A percentile compares a stretch with the other conserved stretches of the same genome.
Evolutionary conservation across 257 asterid species (phyloP).

Genomic region (Phtheirospermum japonicum): DNA sequence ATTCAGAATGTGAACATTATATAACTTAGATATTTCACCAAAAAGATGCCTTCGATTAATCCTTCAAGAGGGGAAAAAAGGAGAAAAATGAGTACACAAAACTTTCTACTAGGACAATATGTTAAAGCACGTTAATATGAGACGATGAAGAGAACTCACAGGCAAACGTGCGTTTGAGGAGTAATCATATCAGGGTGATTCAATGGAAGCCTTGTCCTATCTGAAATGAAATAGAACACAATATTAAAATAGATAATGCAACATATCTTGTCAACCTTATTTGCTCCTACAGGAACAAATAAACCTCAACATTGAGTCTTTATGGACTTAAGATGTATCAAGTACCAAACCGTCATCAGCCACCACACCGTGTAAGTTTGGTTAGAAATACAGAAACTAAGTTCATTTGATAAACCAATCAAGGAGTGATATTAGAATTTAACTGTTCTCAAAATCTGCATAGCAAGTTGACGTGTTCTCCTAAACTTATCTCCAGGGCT

Average conservation of each 20-base stretch:
- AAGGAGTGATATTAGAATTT: not conserved
- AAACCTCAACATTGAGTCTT: not conserved
- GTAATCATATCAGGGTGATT: conserved; percentile 76
- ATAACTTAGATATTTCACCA: not conserved
- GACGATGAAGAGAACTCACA: conserved; percentile 44
- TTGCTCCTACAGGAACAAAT: not conserved
- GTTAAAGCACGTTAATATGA: conserved; percentile 12
- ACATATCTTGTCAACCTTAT: not conserved
- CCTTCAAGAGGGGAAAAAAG: not conserved
- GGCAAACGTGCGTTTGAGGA: conserved; percentile 65
- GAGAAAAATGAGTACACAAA: not conserved
- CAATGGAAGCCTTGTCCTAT: conserved; percentile 72
- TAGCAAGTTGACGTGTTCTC: not conserved
- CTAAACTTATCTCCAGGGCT: not conserved
- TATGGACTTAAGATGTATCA: not conserved
- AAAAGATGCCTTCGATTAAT: not conserved
- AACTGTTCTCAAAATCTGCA: conserved; percentile 3
- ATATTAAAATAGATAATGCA: not conserved
- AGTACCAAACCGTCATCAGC: not conserved
- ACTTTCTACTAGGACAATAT: conserved; percentile 10
- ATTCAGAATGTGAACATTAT: conserved; percentile 22
- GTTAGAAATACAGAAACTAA: not conserved
- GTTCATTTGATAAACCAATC: conserved; percentile 1
- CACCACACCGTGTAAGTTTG: conserved; percentile 7
- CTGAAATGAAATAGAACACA: conserved; percentile 38